Evolutionary conservation across 1,284 basidiomycete species (phyloP), one percentile per base, ranked within the genome.

Genomic region (Cronartium quercuum): DNA sequence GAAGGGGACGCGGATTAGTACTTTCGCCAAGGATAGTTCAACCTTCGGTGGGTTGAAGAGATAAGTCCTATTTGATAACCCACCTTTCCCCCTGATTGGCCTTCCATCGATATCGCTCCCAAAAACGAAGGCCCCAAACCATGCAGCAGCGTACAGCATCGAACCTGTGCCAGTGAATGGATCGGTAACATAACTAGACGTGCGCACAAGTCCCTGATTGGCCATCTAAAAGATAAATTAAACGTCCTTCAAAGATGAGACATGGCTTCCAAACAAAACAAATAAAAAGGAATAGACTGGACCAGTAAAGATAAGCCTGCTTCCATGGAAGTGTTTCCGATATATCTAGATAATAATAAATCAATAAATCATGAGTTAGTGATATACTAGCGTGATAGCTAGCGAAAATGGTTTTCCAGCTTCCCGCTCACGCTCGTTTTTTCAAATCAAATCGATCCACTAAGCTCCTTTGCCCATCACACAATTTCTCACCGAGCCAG

Each of bases 251-350:
- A 65, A 18, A 40, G 65, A 24, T 73, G 42, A 41, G n/a, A 21
- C 21, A n/a, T 12, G 35, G 18, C 29, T 44, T 40, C 9, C 3
- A n/a, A 5, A n/a, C 75, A 15, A 12, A 29, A 41, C 71, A 34
- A 58, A 63, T 18, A 79, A 76, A 5, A 80, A 80, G 78, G 81
- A 79, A 47, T 76, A 78, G 24, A 79, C 18, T 21, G 41, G 47
- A 70, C 68, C 68, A 70, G 40, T 63, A 70, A 79, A 78, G 80
- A 79, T 18, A 80, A 63, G n/a, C 82, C 80, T 0, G 94, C 88
- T 79, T 98, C 94, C 96, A 99, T 99, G 78, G 91, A 92, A 0
- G 96, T 99, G 79, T 96, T 99, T 9, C 96, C 95, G 81, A 89
- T 98, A 81, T 92, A 70, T 63, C 68, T 70, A 62, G n/a, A 7